These are phyloP conservation scores for Groenewaldozyma tartarivorans DNA, from an alignment of 805 yeast species.

Conservation along the genomic window DNA sequence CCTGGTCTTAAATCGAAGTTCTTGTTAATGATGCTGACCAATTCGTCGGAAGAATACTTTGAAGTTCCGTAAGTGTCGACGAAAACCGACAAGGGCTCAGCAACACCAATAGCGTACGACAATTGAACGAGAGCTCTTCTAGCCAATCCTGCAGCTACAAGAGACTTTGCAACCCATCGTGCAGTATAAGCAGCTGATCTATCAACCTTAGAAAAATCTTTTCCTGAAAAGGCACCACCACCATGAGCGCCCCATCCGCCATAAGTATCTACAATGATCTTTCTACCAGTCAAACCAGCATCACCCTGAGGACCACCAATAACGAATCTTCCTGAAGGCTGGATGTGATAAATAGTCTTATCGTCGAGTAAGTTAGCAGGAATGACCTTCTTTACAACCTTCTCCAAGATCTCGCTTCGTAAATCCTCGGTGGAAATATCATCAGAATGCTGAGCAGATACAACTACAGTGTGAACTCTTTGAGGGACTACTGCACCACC, in stretches of 20 bases:
- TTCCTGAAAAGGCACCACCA: constrained; percentile 99
- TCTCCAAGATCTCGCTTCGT: constrained; percentile 65
- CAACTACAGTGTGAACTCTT: constrained; percentile 96
- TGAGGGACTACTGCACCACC: constrained; percentile 92
- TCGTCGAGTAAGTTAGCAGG: constrained; percentile 87
- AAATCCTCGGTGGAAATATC: constrained; percentile 88
- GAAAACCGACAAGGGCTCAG: constrained; percentile 96
- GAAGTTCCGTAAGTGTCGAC: constrained; percentile 99
- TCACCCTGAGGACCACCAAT: constrained; percentile 99
- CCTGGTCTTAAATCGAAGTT: constrained; percentile 99
- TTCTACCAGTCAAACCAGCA: constrained; percentile 99
- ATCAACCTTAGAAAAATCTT: constrained; percentile 99
- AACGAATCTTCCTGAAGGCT: constrained; percentile 98
- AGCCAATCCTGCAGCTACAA: constrained; percentile 89
- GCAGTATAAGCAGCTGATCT: constrained; percentile 99
- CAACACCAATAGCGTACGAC: constrained; percentile 99
- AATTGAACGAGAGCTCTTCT: constrained; percentile 97
- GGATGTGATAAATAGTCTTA: constrained; percentile 94
- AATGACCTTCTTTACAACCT: constrained; percentile 84
- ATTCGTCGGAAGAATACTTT: constrained; percentile 75
- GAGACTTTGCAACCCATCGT: constrained; percentile 99
- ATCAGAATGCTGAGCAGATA: constrained; percentile 97
- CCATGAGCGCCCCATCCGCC: constrained; percentile 99
- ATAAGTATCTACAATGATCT: constrained; percentile 98
- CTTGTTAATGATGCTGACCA: constrained; percentile 81